Evolutionary conservation across 1,284 basidiomycete species (phyloP).

Genomic region (Cutaneotrichosporon mucoides): DNA sequence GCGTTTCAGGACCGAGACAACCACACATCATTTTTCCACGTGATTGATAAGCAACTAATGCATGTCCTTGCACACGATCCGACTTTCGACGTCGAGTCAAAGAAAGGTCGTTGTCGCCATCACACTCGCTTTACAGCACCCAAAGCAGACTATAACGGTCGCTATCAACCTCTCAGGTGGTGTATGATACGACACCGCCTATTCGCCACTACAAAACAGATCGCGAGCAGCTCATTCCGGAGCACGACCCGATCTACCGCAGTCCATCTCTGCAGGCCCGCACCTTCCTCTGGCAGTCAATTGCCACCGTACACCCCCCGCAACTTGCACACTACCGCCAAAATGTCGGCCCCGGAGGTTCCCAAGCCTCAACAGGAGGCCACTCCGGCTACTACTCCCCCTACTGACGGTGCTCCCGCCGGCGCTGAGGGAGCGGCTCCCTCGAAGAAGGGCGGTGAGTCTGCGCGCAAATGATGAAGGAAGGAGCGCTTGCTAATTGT

Average conservation of each 20-base stretch:
- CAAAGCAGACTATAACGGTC: not conserved
- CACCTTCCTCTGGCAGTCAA: not conserved
- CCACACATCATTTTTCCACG: conserved; percentile 1
- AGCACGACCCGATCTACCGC: not conserved
- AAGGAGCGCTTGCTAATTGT: conserved; percentile 28
- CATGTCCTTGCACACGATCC: too few species aligned
- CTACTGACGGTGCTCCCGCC: conserved; percentile 8
- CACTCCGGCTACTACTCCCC: conserved; percentile 13
- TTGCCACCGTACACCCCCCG: conserved; percentile 2
- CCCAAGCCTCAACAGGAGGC: conserved; percentile 30
- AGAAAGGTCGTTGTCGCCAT: conserved; percentile 1
- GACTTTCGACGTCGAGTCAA: conserved; percentile 1
- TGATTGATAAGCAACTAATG: not conserved
- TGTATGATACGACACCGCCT: conserved; percentile 18
- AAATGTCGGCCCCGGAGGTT: conserved; percentile 31
- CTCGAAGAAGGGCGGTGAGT: conserved; percentile 42
- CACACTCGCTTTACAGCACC: not conserved
- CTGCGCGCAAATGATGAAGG: conserved; percentile 18
- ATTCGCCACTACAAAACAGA: conserved; percentile 14
- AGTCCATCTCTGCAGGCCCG: not conserved
- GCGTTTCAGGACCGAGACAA: too few species aligned
- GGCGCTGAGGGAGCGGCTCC: conserved; percentile 14
- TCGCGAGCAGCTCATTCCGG: conserved; percentile 3
- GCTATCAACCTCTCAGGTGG: conserved; percentile 3
- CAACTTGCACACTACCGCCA: conserved; percentile 5